phyloP scores from a whole-genome alignment of 495 filamentous ascomycete species.

The Aspergillus cavernicola region DNA sequence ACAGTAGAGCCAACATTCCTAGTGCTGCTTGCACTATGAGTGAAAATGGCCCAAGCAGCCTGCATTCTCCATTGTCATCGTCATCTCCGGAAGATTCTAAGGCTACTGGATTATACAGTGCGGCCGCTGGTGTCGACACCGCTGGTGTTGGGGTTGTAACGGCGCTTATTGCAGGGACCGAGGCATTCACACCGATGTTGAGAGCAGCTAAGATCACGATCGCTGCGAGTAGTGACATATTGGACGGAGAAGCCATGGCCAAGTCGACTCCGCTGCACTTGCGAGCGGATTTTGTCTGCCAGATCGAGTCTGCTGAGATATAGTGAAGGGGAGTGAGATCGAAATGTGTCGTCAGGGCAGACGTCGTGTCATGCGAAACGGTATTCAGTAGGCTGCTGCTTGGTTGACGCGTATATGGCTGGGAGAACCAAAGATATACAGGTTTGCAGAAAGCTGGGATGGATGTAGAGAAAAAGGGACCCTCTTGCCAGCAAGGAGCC shows the following conservation, averaged over 20 bases:
- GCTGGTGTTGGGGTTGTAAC: slow-evolving; percentile 9
- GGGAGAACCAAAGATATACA: neutral
- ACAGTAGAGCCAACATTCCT: slow-evolving; percentile 76
- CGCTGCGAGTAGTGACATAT: neutral
- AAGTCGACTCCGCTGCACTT: neutral
- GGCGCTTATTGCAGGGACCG: slow-evolving; percentile 2
- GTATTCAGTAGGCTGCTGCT: slow-evolving; percentile 2
- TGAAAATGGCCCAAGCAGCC: slow-evolving; percentile 80
- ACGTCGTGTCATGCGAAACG: slow-evolving; percentile 2
- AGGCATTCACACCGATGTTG: slow-evolving; percentile 11
- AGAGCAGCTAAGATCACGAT: slow-evolving; percentile 11
- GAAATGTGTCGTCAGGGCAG: neutral
- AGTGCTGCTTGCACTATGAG: slow-evolving; percentile 84
- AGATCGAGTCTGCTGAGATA: neutral
- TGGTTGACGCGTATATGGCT: slow-evolving; percentile 13
- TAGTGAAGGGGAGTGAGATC: neutral
- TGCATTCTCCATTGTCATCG: slow-evolving; percentile 65
- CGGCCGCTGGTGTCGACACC: slow-evolving; percentile 13
- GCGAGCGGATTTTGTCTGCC: neutral
- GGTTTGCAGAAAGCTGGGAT: neutral
- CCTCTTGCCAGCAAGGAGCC: slow-evolving; percentile 23
- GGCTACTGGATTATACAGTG: slow-evolving; percentile 13
- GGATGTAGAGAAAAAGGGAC: neutral
- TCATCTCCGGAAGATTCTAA: slow-evolving; percentile 21
- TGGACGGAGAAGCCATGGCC: slow-evolving; percentile 9